Percentiles rank a stretch among this genome's conserved stretches.
phyloP scores from a whole-genome alignment of 2,329 filamentous ascomycete species.

The Diaporthe ilicicola region DNA sequence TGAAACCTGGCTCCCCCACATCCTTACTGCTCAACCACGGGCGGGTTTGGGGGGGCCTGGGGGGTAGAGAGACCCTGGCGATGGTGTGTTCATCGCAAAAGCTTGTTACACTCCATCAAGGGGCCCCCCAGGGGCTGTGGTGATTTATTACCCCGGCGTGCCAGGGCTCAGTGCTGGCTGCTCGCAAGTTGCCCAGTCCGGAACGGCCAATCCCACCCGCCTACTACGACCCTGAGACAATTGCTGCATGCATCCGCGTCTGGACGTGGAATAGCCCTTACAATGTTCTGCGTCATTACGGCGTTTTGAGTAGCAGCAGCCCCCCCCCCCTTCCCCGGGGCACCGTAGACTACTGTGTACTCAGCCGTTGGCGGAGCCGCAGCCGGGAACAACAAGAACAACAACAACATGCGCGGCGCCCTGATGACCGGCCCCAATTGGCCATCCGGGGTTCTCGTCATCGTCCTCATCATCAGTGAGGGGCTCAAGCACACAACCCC shows the following conservation, averaged over 20 bases:
- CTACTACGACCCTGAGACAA: neutral
- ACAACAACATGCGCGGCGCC: neutral
- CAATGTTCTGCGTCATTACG: neutral
- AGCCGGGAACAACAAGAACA: slow-evolving; percentile 9
- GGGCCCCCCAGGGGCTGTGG: neutral
- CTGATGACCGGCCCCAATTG: neutral
- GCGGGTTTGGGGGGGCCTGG: slow-evolving; percentile 1
- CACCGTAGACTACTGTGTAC: neutral
- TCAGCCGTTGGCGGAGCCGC: neutral
- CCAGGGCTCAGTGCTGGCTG: no score
- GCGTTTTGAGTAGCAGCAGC: neutral
- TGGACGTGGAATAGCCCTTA: neutral
- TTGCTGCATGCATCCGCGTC: neutral
- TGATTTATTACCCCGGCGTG: no score
- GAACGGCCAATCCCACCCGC: neutral
- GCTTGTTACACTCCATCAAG: slow-evolving; percentile 3
- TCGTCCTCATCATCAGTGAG: no score
- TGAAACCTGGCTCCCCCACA: slow-evolving; percentile 17
- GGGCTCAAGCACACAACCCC: slow-evolving; percentile 17
- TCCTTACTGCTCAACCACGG: neutral
- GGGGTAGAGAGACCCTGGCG: slow-evolving; percentile 2
- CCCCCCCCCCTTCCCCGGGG: neutral
- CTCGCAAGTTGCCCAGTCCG: neutral
- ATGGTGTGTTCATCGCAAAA: slow-evolving; percentile 25
- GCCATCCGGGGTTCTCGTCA: slow-evolving; percentile 5